A percentile compares a stretch with the other conserved stretches of the same genome.
phyloP scores from a whole-genome alignment of 176 grass and related monocot species.

The Carex scoparia region DNA sequence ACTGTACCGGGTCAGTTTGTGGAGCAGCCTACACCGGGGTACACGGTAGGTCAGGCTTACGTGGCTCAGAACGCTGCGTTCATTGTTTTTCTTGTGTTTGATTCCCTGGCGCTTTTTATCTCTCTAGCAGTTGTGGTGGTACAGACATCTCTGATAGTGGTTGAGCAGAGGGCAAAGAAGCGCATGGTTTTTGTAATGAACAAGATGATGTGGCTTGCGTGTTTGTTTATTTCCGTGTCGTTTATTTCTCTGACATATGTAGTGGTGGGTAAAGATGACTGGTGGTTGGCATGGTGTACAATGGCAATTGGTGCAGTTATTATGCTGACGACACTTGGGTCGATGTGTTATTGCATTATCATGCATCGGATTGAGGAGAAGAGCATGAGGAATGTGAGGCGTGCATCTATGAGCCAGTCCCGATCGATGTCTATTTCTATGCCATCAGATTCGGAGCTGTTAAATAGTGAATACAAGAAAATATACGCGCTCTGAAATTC shows the following conservation, averaged over 20 bases:
- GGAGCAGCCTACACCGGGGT: neutral
- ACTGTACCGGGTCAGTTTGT: constrained; percentile 74
- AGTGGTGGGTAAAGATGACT: constrained; percentile 52
- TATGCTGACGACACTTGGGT: constrained; percentile 73
- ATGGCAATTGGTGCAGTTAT: constrained; percentile 73
- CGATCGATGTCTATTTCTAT: constrained; percentile 58
- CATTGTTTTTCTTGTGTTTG: constrained; percentile 80
- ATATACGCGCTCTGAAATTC: constrained; percentile 73
- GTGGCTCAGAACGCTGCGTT: constrained; percentile 65
- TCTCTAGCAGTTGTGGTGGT: constrained; percentile 79
- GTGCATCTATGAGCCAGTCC: constrained; percentile 56
- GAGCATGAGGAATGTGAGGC: constrained; percentile 74
- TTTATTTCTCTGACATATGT: constrained; percentile 91
- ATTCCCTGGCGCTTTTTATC: constrained; percentile 83
- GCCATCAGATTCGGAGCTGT: constrained; percentile 58
- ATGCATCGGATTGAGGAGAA: constrained; percentile 82
- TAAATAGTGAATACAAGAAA: constrained; percentile 78
- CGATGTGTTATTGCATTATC: constrained; percentile 83
- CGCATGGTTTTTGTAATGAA: constrained; percentile 99
- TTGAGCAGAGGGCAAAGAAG: constrained; percentile 89
- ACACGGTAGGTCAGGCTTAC: constrained; percentile 62
- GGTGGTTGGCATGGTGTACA: constrained; percentile 89
- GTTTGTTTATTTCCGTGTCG: constrained; percentile 73
- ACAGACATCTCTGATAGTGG: constrained; percentile 89
- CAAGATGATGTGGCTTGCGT: constrained; percentile 95